Base-by-base conservation (phyloP, 208 protist genomes). In the Crithidia fasciculata region DNA sequence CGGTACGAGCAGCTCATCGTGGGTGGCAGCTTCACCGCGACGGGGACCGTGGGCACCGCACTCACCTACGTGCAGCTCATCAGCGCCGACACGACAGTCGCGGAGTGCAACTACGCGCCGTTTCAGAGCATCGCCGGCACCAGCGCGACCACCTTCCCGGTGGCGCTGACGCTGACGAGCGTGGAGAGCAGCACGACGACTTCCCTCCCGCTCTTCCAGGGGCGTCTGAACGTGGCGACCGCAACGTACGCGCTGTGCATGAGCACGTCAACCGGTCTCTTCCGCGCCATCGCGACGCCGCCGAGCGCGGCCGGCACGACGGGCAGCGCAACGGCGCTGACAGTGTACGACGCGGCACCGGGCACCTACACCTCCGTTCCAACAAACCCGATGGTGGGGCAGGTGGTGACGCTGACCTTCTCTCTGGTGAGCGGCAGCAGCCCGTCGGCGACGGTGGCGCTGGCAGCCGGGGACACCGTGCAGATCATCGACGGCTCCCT, bases 21-120 rank as follows among this genome's bases (percentile, higher is more conserved):
- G 10, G 68, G 74, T 4, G 88, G 66, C 57, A 85, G 80, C 65
- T 95, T 95, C 73, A 65, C 36, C 37, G 49, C 56, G 8, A 41
- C 54, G 19, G 86, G 83, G 6, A 43, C 53, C 18, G 2, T 50
- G 0, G 28, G 37, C 36, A 60, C 50, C 8, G 45, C 72, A 4
- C 57, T 95, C 13, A 69, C 61, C 13, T 63, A 69, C 18, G 82
- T 70, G 50, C 52, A 82, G 49, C 43, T 95, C 37, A 93, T 95
- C 56, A 54, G 44, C 58, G 76, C 47, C 8, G 75, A 83, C 67
- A 72, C 83, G 15, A 60, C 55, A 55, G 72, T 80, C 40, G 76
- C 81, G 10, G 91, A 96, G 76, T 95, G 92, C 74, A 92, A 93
- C 83, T 96, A 96, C 78, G 82, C 47, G n/a, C 76, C 86, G 2